Evolutionary conservation across 352 stramenopile species (phyloP).

Genomic region (Pythium monospermum): DNA sequence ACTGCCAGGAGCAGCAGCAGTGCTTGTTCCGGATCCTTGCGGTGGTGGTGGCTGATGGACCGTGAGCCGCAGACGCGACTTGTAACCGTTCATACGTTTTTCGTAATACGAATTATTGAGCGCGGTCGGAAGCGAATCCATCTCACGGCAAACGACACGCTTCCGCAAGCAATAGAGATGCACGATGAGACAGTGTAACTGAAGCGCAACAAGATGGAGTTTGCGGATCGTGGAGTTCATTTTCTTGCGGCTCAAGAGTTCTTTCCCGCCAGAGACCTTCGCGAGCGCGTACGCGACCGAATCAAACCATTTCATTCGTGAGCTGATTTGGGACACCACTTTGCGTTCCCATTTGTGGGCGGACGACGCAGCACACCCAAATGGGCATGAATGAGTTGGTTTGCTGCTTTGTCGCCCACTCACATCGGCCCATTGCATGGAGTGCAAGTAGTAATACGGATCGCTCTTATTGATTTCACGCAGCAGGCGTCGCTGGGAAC

Average conservation of each 20-base stretch:
- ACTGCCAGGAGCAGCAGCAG: too few relatives aligned
- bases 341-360: slow-evolving; percentile 64
- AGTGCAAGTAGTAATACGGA: slow-evolving; percentile 67
- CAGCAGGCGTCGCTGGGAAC: slow-evolving; percentile 51
- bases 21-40: too few relatives aligned
- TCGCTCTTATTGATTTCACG: slow-evolving; percentile 63
- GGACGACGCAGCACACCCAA: slow-evolving; percentile 43
- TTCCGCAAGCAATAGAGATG: slow-evolving; percentile 67
- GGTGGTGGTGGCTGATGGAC: slow-evolving; percentile 37
- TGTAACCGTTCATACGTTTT: slow-evolving; percentile 73
- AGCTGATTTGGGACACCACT: slow-evolving; percentile 68
- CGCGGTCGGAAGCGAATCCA: slow-evolving; percentile 47
- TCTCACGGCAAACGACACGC: slow-evolving; percentile 40
- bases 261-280: slow-evolving; percentile 42
- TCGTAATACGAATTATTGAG: slow-evolving; percentile 73
- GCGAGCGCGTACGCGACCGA: slow-evolving; percentile 69
- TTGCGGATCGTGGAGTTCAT: slow-evolving; percentile 82
- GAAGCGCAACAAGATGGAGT: slow-evolving; percentile 68
- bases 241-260: slow-evolving; percentile 71
- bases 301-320: slow-evolving; percentile 78
- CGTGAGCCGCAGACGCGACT: slow-evolving; percentile 59
- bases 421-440: slow-evolving; percentile 20
- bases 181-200: slow-evolving; percentile 64
- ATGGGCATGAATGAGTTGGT: slow-evolving; percentile 37
- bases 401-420: slow-evolving; percentile 11